These are phyloP conservation scores for Ophiostoma ips DNA, from an alignment of 2,329 filamentous ascomycete genomes.

Conservation along the genomic window DNA sequence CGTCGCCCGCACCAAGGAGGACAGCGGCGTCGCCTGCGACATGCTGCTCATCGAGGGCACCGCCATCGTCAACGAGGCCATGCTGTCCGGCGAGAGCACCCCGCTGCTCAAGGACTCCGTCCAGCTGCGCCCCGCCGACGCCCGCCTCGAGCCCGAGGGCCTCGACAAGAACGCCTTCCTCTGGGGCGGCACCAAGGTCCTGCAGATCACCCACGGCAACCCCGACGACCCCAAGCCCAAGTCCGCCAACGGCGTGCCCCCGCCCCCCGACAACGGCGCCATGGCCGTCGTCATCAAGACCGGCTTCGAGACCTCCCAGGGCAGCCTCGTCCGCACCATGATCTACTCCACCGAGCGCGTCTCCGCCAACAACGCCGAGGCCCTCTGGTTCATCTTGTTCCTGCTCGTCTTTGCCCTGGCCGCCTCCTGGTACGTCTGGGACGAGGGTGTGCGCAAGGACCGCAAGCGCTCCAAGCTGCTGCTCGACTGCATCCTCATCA, in stretches of 20 bases:
- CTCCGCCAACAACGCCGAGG: constrained; percentile 95
- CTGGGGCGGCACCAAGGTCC: constrained; percentile 92
- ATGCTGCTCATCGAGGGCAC: constrained; percentile 92
- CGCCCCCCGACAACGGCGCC: constrained; percentile 86
- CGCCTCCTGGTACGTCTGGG: constrained; percentile 98
- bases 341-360: constrained; percentile 98
- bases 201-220: constrained; percentile 84
- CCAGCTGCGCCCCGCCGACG: constrained; percentile 73
- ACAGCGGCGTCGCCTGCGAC: constrained; percentile 91
- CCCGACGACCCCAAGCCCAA: constrained; percentile 59
- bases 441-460: constrained; percentile 86
- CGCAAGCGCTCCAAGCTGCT: constrained; percentile 95
- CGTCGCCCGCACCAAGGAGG: constrained; percentile 86
- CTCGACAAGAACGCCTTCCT: constrained; percentile 95
- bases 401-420: constrained; percentile 90
- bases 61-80: constrained; percentile 96
- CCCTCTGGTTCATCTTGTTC: constrained; percentile 95
- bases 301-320: constrained; percentile 96
- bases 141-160: constrained; percentile 70
- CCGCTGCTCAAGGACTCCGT: constrained; percentile 93
- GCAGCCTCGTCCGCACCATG: constrained; percentile 95
- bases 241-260: constrained; percentile 59
- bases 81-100: constrained; percentile 97
- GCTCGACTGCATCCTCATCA: constrained; percentile 92
- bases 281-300: constrained; percentile 94